These are phyloP conservation scores for Nidularia pulvinata DNA, from an alignment of 768 basidiomycete genomes.

Conservation along the genomic window DNA sequence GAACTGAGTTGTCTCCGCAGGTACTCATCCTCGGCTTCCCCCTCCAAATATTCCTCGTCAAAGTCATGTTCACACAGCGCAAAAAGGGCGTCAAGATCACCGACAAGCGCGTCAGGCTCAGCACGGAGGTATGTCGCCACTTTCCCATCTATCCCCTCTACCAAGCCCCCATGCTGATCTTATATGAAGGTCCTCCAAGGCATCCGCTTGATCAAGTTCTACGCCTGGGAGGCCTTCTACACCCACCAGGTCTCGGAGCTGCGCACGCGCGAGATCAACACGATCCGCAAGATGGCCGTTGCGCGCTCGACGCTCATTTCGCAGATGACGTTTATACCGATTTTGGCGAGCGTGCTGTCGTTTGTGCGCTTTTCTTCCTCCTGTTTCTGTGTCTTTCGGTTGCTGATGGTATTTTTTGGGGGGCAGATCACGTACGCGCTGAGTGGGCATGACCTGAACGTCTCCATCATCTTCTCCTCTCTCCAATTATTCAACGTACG, in stretches of 20 bases:
- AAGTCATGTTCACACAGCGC: conserved; percentile 50
- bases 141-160: not conserved
- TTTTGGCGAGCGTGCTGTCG: conserved; percentile 46
- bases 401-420: not conserved
- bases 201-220: conserved; percentile 65
- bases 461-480: conserved; percentile 55
- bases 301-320: conserved; percentile 7
- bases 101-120: conserved; percentile 63
- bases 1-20: conserved; percentile 11
- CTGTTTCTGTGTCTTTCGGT: not conserved
- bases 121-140: conserved; percentile 44
- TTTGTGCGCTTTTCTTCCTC: conserved; percentile 34
- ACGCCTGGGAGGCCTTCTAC: conserved; percentile 60
- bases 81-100: conserved; percentile 62
- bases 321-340: conserved; percentile 46
- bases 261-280: conserved; percentile 34
- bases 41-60: conserved; percentile 50
- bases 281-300: conserved; percentile 35
- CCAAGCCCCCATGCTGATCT: not conserved
- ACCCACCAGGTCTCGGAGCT: conserved; percentile 34
- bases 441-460: conserved; percentile 50
- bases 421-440: conserved; percentile 62
- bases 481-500: conserved; percentile 60
- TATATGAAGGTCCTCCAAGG: conserved; percentile 53
- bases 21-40: conserved; percentile 60